Conservation (phyloP, 495 filamentous ascomycete species). For the Lepraria neglecta region DNA sequence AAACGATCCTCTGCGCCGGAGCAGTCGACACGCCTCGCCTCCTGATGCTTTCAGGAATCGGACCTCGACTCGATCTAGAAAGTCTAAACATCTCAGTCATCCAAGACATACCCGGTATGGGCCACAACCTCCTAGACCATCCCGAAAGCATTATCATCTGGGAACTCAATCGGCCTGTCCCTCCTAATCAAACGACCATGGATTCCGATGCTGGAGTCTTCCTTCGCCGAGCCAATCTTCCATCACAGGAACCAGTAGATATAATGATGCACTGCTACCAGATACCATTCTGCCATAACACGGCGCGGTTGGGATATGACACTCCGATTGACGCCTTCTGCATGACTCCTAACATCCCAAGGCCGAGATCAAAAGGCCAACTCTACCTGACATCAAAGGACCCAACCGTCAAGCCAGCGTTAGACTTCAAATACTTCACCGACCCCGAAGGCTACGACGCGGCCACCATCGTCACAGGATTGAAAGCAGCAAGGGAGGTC, state of each 20-base stretch:
- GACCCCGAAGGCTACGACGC: constrained; percentile 79
- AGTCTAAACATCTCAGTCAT: constrained; percentile 61
- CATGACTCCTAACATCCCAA: constrained; percentile 88
- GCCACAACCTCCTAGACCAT: constrained; percentile 74
- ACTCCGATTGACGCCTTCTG: constrained; percentile 72
- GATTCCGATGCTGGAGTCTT: constrained; percentile 81
- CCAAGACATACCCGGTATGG: constrained; percentile 68
- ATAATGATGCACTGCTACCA: constrained; percentile 93
- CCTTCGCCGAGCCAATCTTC: constrained; percentile 63
- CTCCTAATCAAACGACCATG: constrained; percentile 73
- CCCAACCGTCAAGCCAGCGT: constrained; percentile 65
- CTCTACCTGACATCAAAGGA: constrained; percentile 66
- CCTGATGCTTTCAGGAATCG: constrained; percentile 72
- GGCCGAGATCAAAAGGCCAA: constrained; percentile 65
- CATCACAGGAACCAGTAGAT: constrained; percentile 61
- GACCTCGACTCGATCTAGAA: constrained; percentile 57
- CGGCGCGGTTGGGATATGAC: constrained; percentile 66
- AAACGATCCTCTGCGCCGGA: constrained; percentile 73
- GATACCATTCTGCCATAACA: constrained; percentile 73
- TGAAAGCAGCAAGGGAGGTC: constrained; percentile 63
- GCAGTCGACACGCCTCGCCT: constrained; percentile 70
- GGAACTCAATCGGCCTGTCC: constrained; percentile 72
- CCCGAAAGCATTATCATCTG: constrained; percentile 76
- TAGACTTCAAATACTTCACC: constrained; percentile 87
- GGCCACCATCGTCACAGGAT: constrained; percentile 70